These are phyloP conservation scores for Capillidium rhysosporum DNA, from an alignment of 371 early-diverging fungal genomes.

Conservation along the genomic window DNA sequence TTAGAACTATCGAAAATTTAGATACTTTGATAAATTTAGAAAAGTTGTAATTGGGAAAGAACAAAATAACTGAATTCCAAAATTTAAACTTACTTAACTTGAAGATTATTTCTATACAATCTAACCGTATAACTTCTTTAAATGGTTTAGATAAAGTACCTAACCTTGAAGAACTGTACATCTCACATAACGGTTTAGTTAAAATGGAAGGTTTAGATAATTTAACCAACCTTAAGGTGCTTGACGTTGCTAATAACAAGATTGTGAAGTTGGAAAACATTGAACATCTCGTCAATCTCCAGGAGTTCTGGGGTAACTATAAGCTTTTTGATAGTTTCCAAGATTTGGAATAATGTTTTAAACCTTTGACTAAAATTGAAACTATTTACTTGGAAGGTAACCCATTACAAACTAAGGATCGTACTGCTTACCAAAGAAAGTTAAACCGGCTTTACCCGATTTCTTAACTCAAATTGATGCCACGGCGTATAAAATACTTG, in stretches of 20 bases:
- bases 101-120: constrained; percentile 64
- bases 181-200: constrained; percentile 72
- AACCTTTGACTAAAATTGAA: constrained; percentile 27
- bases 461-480: constrained; percentile 86
- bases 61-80: constrained; percentile 73
- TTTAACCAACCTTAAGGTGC: constrained; percentile 46
- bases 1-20: constrained; percentile 66
- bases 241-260: constrained; percentile 73
- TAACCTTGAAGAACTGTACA: constrained; percentile 68
- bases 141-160: constrained; percentile 48
- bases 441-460: constrained; percentile 61
- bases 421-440: constrained; percentile 71
- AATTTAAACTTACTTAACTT: constrained; percentile 31
- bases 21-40: constrained; percentile 53
- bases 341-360: constrained; percentile 52
- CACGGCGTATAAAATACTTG: constrained; percentile 12
- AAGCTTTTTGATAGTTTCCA: constrained; percentile 60
- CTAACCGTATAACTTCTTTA: constrained; percentile 46
- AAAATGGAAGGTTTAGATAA: constrained; percentile 54
- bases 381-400: constrained; percentile 94
- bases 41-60: constrained; percentile 91
- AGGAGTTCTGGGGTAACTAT: constrained; percentile 79
- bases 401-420: constrained; percentile 59
- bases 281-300: constrained; percentile 37
- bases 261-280: constrained; percentile 59